These are phyloP conservation scores for Areca catechu DNA, from an alignment of 176 grass and related monocot species.

Conservation along the genomic window DNA sequence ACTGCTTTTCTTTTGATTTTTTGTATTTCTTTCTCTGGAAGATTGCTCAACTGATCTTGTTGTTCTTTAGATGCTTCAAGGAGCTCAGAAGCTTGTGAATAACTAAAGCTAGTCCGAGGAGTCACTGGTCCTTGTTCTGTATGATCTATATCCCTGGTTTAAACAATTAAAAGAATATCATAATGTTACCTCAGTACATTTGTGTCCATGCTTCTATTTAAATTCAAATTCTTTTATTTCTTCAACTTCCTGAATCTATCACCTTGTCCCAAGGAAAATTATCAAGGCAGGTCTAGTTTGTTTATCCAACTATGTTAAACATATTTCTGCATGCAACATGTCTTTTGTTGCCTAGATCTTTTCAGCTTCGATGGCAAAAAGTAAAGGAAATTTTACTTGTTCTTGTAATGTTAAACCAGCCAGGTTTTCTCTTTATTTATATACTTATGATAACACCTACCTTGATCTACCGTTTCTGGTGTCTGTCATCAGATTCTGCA, in stretches of 20 bases:
- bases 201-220: no score
- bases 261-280: no score
- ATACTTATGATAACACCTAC: slow-evolving; percentile 6
- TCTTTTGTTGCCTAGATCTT: no score
- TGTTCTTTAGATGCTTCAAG: slow-evolving; percentile 27
- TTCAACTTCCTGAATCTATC: no score
- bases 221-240: no score
- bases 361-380: no score
- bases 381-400: no score
- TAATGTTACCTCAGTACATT: background rate
- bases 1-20: slow-evolving; percentile 12
- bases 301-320: no score
- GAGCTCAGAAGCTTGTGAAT: slow-evolving; percentile 13
- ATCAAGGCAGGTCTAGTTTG: no score
- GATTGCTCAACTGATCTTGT: background rate
- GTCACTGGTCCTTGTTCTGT: slow-evolving; percentile 9
- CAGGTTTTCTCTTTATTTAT: no score
- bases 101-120: slow-evolving; percentile 5
- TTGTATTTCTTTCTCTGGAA: slow-evolving; percentile 10
- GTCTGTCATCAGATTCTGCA: slow-evolving; percentile 41
- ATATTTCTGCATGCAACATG: no score
- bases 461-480: slow-evolving; percentile 20
- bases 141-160: slow-evolving; percentile 31
- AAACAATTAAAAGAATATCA: slow-evolving; percentile 10
- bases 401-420: no score